Evolutionary conservation across 176 grass and related monocot genomes (phyloP).

Genomic region (Paspalum notatum): DNA sequence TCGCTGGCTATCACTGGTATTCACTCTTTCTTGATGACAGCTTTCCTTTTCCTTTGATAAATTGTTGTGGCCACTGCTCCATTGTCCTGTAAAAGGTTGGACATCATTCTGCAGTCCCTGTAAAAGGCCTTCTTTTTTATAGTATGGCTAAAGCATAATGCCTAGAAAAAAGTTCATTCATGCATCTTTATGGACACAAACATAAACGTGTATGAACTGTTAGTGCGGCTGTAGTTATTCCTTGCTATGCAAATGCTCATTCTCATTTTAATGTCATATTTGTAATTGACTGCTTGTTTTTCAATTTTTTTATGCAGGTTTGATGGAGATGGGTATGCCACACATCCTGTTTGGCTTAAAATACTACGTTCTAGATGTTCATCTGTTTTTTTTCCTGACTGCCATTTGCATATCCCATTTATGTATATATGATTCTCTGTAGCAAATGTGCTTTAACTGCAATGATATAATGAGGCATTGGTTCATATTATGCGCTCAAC

Average conservation of each 20-base stretch:
- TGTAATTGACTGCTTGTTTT: constrained; percentile 11
- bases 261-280: background rate
- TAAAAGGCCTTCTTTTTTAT: background rate
- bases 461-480: background rate
- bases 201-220: background rate
- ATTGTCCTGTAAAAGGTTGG: background rate
- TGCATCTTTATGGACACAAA: background rate
- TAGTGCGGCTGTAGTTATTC: background rate
- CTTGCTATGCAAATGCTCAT: constrained; percentile 3
- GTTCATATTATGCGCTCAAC: background rate
- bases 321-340: constrained; percentile 92
- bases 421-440: background rate
- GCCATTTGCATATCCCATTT: background rate
- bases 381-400: background rate
- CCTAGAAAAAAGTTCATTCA: background rate
- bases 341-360: background rate
- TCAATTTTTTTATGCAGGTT: constrained; percentile 67
- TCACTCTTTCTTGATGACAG: background rate
- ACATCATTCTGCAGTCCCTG: background rate
- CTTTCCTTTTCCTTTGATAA: background rate
- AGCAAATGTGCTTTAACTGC: background rate
- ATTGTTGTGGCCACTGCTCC: background rate
- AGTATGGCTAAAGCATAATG: background rate
- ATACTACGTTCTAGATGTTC: background rate
- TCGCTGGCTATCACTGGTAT: constrained; percentile 93